phyloP scores from a whole-genome alignment of 2,329 filamentous ascomycete species.

The Lojkania enalia region DNA sequence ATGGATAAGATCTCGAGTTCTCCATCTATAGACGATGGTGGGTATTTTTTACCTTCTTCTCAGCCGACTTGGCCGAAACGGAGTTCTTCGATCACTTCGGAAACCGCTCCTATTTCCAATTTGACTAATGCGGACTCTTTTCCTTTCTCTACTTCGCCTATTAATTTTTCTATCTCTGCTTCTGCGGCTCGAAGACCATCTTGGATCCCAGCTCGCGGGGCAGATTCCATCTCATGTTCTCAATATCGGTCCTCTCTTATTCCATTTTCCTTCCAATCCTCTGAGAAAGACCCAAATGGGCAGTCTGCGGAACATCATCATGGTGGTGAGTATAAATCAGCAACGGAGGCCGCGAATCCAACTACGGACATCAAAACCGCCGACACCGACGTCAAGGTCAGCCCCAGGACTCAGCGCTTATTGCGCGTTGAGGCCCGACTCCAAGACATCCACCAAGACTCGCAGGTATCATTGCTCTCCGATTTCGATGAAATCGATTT shows the following conservation, averaged over 20 bases:
- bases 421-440: slow-evolving; percentile 24
- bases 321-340: slow-evolving; percentile 53
- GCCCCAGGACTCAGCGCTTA: slow-evolving; percentile 27
- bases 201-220: slow-evolving; percentile 35
- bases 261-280: slow-evolving; percentile 37
- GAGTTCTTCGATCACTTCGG: slow-evolving; percentile 47
- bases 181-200: slow-evolving; percentile 25
- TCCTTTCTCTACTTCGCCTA: slow-evolving; percentile 48
- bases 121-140: slow-evolving; percentile 42
- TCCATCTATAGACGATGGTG: slow-evolving; percentile 98
- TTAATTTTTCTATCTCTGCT: slow-evolving; percentile 47
- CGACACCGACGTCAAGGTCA: slow-evolving; percentile 4
- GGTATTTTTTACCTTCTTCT: slow-evolving; percentile 59
- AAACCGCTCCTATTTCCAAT: slow-evolving; percentile 33
- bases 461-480: slow-evolving; percentile 35
- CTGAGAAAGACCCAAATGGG: slow-evolving; percentile 24
- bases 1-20: slow-evolving; percentile 99
- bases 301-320: slow-evolving; percentile 52
- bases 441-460: slow-evolving; percentile 31
- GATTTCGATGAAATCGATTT: slow-evolving; percentile 42
- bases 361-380: not conserved
- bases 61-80: slow-evolving; percentile 45
- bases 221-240: slow-evolving; percentile 29
- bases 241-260: slow-evolving; percentile 39
- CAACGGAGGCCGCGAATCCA: not conserved